Conservation (phyloP, 805 yeast species). For the Candida ortonii region DNA sequence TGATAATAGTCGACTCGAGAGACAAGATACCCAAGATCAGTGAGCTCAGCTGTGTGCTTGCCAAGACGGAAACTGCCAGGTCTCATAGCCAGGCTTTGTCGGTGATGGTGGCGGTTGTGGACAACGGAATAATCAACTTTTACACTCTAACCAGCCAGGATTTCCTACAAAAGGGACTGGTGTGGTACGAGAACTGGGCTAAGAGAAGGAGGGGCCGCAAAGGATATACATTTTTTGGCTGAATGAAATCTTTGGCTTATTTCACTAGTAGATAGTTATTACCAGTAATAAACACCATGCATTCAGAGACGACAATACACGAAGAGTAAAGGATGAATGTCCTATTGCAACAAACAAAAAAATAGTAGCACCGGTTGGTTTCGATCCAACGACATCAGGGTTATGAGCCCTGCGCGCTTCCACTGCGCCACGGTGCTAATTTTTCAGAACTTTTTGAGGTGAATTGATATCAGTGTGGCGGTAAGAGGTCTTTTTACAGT, state of each 20-base stretch:
- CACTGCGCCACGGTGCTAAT: conserved; percentile 95
- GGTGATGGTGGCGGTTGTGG: conserved; percentile 69
- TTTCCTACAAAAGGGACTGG: conserved; percentile 34
- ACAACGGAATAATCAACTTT: conserved; percentile 72
- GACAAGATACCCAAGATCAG: conserved; percentile 45
- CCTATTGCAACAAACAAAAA: conserved; percentile 30
- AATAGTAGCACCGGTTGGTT: conserved; percentile 84
- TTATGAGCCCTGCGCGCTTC: conserved; percentile 99
- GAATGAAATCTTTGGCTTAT: too few species aligned
- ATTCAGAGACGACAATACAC: too few species aligned
- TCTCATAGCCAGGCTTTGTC: conserved; percentile 26
- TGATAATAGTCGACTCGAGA: conserved; percentile 54
- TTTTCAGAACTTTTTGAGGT: too few species aligned
- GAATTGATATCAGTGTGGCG: too few species aligned
- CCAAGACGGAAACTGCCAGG: conserved; percentile 11
- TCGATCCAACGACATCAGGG: conserved; percentile 98
- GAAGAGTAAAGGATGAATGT: too few species aligned
- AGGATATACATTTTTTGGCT: too few species aligned
- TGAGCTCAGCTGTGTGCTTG: conserved; percentile 40
- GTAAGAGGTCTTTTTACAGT: too few species aligned
- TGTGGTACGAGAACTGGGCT: conserved; percentile 26
- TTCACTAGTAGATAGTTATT: too few species aligned
- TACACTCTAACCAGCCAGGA: conserved; percentile 50
- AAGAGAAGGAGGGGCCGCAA: background rate
- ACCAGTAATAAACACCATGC: too few species aligned